Conservation (phyloP, 495 filamentous ascomycete genomes). For the Aspergillus sclerotiicarbonarius region DNA sequence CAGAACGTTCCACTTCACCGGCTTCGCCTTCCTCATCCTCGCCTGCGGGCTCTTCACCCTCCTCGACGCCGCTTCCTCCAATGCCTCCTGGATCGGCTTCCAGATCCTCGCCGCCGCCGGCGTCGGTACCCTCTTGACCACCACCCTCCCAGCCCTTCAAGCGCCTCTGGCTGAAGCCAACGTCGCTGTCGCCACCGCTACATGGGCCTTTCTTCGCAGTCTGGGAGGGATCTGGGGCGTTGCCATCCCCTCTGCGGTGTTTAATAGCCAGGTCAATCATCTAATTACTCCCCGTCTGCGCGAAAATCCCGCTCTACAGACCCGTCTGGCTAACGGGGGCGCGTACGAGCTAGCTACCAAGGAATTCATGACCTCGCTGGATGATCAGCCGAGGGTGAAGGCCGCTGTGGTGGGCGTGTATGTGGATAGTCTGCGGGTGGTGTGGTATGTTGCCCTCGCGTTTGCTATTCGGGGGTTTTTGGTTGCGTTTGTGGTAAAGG, state of each 20-base stretch:
- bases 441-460: not conserved
- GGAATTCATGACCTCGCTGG: not conserved
- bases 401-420: not conserved
- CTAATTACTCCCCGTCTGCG: too few species aligned
- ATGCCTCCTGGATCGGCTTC: not conserved
- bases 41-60: conserved; percentile 1
- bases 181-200: not conserved
- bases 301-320: not conserved
- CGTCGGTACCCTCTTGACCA: not conserved
- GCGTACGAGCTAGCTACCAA: conserved; percentile 6
- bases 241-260: not conserved
- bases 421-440: not conserved
- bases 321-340: not conserved
- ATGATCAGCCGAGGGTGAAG: not conserved
- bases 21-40: conserved; percentile 1
- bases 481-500: not conserved
- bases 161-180: not conserved
- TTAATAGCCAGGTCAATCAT: conserved; percentile 1
- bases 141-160: not conserved
- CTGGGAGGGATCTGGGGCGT: conserved; percentile 4
- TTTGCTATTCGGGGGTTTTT: not conserved
- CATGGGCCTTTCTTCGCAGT: conserved; percentile 9
- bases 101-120: conserved; percentile 1
- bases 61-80: not conserved
- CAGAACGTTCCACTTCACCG: not conserved